phyloP scores from a whole-genome alignment of 352 stramenopile species.

The Phytophthora kernoviae region DNA sequence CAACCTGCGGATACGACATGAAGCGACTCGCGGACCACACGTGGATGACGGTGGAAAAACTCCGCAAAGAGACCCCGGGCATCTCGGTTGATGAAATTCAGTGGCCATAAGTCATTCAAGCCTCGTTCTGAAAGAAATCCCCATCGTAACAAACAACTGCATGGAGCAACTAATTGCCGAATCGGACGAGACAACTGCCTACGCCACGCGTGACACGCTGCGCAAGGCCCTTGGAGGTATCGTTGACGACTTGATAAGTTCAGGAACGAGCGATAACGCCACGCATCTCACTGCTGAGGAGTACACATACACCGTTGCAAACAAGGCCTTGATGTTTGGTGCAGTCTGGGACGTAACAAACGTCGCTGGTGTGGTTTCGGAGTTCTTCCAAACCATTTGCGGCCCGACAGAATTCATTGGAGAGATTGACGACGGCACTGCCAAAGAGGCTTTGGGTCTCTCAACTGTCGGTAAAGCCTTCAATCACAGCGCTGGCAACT shows the following conservation, averaged over 20 bases:
- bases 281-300: conserved; percentile 35
- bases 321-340: conserved; percentile 40
- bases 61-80: conserved; percentile 33
- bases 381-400: conserved; percentile 63
- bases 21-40: conserved; percentile 44
- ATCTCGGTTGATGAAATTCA: conserved; percentile 42
- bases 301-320: conserved; percentile 39
- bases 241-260: conserved; percentile 48
- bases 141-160: conserved; percentile 40
- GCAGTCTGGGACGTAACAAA: conserved; percentile 52
- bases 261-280: conserved; percentile 30
- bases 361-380: conserved; percentile 37
- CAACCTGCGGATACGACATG: conserved; percentile 42
- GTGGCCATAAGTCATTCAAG: conserved; percentile 42
- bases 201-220: conserved; percentile 41
- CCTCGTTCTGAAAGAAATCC: conserved; percentile 52
- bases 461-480: conserved; percentile 42
- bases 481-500: conserved; percentile 31
- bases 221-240: conserved; percentile 49
- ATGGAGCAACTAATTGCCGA: conserved; percentile 25
- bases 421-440: conserved; percentile 46
- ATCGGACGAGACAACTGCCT: conserved; percentile 20
- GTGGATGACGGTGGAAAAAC: conserved; percentile 32
- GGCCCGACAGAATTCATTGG: conserved; percentile 46
- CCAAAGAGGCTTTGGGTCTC: conserved; percentile 36